These are phyloP conservation scores for Claviceps lovelessii DNA, from an alignment of 2,329 filamentous ascomycete species.

Conservation along the genomic window DNA sequence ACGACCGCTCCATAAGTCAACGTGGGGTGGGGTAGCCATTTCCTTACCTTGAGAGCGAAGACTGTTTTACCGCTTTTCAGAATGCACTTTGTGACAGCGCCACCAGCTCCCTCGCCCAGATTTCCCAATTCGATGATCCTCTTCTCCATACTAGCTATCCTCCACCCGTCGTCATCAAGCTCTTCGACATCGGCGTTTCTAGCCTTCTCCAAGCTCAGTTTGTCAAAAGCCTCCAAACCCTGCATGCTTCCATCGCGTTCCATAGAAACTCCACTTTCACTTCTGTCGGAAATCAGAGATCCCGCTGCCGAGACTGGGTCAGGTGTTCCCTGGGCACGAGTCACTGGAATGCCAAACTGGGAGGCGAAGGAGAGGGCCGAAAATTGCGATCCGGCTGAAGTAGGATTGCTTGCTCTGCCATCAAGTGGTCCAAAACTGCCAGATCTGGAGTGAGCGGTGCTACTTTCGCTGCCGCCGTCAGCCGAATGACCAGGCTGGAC, in stretches of 20 bases:
- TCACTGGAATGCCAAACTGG: constrained; percentile 52
- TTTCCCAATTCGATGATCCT: constrained; percentile 79
- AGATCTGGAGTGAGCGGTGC: constrained; percentile 63
- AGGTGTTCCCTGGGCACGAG: constrained; percentile 51
- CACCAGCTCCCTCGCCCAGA: constrained; percentile 86
- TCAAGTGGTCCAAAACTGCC: constrained; percentile 71
- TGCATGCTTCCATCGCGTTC: constrained; percentile 72
- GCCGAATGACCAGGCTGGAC: constrained; percentile 50
- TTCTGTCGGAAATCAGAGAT: constrained; percentile 68
- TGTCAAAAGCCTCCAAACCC: constrained; percentile 63
- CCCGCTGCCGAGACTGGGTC: constrained; percentile 83
- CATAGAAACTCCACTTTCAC: constrained; percentile 62
- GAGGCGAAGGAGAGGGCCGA: constrained; percentile 70
- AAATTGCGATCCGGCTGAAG: constrained; percentile 76
- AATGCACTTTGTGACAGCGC: constrained; percentile 82
- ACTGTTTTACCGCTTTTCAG: constrained; percentile 85
- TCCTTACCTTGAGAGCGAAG: constrained; percentile 78
- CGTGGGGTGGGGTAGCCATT: not conserved
- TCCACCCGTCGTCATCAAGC: constrained; percentile 88
- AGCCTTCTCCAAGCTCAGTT: constrained; percentile 68
- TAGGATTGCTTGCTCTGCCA: constrained; percentile 63
- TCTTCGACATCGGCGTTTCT: constrained; percentile 83
- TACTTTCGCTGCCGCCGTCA: constrained; percentile 66
- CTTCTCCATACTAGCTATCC: constrained; percentile 77
- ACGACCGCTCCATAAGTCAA: not conserved